Evolutionary conservation across 1,284 basidiomycete species (phyloP), one percentile per base, ranked within the genome.

Genomic region (Peniophora sp.): DNA sequence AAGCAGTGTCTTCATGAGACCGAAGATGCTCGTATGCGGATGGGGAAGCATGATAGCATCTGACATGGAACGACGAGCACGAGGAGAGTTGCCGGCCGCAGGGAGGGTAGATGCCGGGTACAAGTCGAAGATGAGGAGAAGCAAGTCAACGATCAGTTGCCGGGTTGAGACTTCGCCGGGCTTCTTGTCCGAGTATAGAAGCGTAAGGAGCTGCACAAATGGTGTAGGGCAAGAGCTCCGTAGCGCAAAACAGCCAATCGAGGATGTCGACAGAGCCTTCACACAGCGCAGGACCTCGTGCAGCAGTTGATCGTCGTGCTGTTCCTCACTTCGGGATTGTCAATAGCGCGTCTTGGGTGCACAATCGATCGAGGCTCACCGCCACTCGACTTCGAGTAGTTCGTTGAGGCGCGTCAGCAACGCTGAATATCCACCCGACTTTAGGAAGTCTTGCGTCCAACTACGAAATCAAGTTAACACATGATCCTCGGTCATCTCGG

Each of bases 131-230:
- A 95, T 70, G 49, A 88, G 76, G 14, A 86, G 71, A 41, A 96
- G 74, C 14, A 97, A 71, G 52, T 99, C 96, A 48, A 92, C 71
- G 48, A 99, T 92, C 48, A 97, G 78, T 62, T 96, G 92, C 37
- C 95, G 83, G 3, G 91, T 89, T 1, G 83, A 76, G 2, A 98
- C 75, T 49, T 99, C 96, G 39, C 96, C 96, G 0, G 96, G 96
- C 64, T 94, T 95, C 73, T 98, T 98, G 71, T 97, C 95, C 1
- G 92, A 95, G 68, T 92, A 98, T 3, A 99, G 75, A 2, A 99
- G 76, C 2, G 81, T 71, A 12, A 93, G 76, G 9, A 99, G 75
- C 53, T 92, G 86, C 1, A 78, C 73, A 64, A 93, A 97, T 0
- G 97, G 97, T 0, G 83, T 81, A 0, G 95, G 94, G 49, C 86